Base-by-base conservation (phyloP, 2,329 filamentous ascomycete genomes). In the Ceratocystis huliohia region DNA sequence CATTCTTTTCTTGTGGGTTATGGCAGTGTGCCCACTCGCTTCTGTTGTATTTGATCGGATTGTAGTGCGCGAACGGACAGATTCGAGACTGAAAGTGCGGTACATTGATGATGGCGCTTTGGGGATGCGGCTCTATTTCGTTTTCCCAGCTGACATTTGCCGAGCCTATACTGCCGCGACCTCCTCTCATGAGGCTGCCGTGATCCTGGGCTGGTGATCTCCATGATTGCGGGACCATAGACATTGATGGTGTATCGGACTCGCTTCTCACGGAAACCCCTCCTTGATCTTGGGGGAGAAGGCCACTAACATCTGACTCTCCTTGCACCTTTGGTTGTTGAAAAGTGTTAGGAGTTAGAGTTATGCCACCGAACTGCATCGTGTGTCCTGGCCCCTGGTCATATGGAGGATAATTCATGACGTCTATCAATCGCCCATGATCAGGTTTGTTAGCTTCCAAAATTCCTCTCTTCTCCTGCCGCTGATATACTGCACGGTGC, bases 1-100 rank as follows among this genome's bases (percentile, higher is more conserved):
- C 66, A 45, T 68, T 68, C 46, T 68, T 68, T 63, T 68, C 66
- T 45, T 68, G 66, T 33, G 46, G 57, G 28, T 68, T 64, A 17
- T 65, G 64, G 28, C 66, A 68, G 15, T 68, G 66, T 33, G 66
- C 46, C 66, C 66, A 68, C 20, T 65, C 66, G 17, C 20, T 57
- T 28, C 33, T 44, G 44, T 65, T 68, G 25, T 65, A 68, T 41
- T 65, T 65, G 20, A 33, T 17, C n/a, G 66, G 33, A 41, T 68
- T 65, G 33, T 68, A 68, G 10, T 57, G 44, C 15, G 66, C 66
- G 37, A 68, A 68, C 20, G 66, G 66, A 62, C 66, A 68, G 25
- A 68, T 68, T n/a, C 66, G 63, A 41, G 45, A 46, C 61, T 48
- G 61, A 25, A 48, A 48, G 15, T 63, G 61, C 61, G 41, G 10